Evolutionary conservation across 306 rosid genomes (phyloP), one percentile per base, ranked within the genome.

Genomic region (Abrus precatorius): DNA sequence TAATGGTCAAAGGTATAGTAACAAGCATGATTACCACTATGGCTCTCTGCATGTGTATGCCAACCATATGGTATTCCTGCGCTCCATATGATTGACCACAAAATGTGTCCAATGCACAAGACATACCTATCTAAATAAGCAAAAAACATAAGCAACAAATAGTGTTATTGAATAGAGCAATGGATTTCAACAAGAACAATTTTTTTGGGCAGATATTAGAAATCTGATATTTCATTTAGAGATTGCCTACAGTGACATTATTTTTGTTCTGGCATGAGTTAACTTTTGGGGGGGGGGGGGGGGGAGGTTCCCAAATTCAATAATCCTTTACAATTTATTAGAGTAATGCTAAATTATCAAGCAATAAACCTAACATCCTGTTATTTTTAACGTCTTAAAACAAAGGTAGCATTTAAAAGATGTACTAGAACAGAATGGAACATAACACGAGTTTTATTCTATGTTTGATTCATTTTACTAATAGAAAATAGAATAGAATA

Each of bases 21-120:
- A 20, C 67, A 62, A 80, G 6, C 1, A 47, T 49, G 6, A 5
- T 61, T 0, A 64, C 76, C 9, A 78, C n/a, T 2, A 62, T 72
- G 3, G 80, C 86, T 83, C 76, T 79, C 20, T 79, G 84, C 55
- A 56, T 44, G 67, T 79, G 76, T 29, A 73, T 79, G 5, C 87
- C 87, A 64, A 84, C 81, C 84, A 84, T 74, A 3, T 74, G 45
- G 40, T 79, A 64, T 20, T 84, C 53, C 13, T 32, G 1, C 79
- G 87, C 87, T n/a, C 87, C 87, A 67, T 36, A 74, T 40, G 81
- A 70, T 41, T 67, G 87, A 6, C 87, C 84, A 66, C 84, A 84
- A 29, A 78, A 74, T 28, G 87, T 84, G 34, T 84, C 84, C 41
- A 84, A 14, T 55, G 81, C 87, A 28, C 81, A 66, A 38, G 87